Evolutionary conservation across 257 asterid species (phyloP), one percentile per base, ranked within the genome.

Genomic region (Datura wrightii): DNA sequence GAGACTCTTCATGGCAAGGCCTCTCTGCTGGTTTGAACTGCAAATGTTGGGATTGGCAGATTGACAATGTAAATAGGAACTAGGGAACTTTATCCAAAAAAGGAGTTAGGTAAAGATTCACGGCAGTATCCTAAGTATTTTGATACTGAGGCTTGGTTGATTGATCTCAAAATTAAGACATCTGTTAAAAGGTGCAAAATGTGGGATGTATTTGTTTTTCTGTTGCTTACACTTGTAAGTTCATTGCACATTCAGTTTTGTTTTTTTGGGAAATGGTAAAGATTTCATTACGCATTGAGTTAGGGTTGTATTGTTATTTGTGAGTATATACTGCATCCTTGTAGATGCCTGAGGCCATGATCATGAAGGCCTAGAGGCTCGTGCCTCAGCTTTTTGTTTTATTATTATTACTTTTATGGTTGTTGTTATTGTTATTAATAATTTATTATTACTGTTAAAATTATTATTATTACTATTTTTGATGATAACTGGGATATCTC

Each of bases 181-280:
- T 71, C 18, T 72, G 39, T 44, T 72, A 44, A 19, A 72, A 72
- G 80, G 58, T 46, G 58, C 37, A 48, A 72, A 46, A 24, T 72
- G 80, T 44, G 79, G 79, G 8, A 44, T 71, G 6, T 11, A n/a
- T 42, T 71, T 71, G 41, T 48, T 10, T 72, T 46, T 72, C 19
- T 72, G 59, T 72, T 72, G 80, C 80, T 46, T 19, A 72, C 80
- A 72, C 58, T 72, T n/a, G 58, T 46, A 44, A 72, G 80, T 72
- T 44, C 37, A 72, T 72, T 15, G 19, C 58, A 15, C 50, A 6
- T 14, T 2, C n/a, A 2, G 14, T 34, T 24, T 24, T 24, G 31
- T 14, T 31, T 18, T 24, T 65, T 65, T 63, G 24, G 15, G 69
- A 66, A 36, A 36, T 66, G 18, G 74, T 66, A 66, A 13, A 36